Conservation (phyloP, 2,329 filamentous ascomycete species). For the Penicillium sclerotigenum region DNA sequence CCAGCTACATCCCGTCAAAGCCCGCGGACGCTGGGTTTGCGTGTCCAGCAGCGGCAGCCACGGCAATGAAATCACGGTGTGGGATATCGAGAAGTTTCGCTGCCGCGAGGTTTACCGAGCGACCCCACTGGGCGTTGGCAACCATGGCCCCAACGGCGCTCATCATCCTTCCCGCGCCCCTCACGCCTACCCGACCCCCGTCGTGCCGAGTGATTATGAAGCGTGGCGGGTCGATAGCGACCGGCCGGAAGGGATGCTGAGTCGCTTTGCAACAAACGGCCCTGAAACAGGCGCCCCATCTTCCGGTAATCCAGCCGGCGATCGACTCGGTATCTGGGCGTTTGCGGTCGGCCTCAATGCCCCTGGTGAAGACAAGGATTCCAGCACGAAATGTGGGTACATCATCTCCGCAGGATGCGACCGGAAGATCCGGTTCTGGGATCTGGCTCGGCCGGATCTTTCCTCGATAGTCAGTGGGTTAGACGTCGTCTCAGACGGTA, state of each 20-base stretch:
- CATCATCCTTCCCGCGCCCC: constrained; percentile 50
- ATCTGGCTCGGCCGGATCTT: constrained; percentile 71
- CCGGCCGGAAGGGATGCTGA: constrained; percentile 78
- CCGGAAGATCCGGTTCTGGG: constrained; percentile 92
- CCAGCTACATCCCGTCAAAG: constrained; percentile 71
- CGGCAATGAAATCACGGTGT: constrained; percentile 81
- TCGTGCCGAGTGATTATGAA: constrained; percentile 63
- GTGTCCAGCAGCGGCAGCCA: constrained; percentile 82
- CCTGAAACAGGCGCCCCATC: constrained; percentile 23
- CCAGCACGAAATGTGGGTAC: constrained; percentile 68
- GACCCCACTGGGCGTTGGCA: constrained; percentile 36
- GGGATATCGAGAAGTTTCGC: constrained; percentile 87
- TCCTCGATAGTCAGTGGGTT: constrained; percentile 79
- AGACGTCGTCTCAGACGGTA: constrained; percentile 59
- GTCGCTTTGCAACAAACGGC: constrained; percentile 65
- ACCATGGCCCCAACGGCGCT: constrained; percentile 37
- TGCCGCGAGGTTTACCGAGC: constrained; percentile 84
- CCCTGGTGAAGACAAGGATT: constrained; percentile 59
- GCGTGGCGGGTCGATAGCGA: constrained; percentile 90
- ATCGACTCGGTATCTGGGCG: constrained; percentile 62
- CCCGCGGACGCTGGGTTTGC: constrained; percentile 79
- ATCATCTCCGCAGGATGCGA: constrained; percentile 85
- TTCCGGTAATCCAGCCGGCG: constrained; percentile 16
- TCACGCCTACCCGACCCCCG: constrained; percentile 16
- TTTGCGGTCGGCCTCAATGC: constrained; percentile 70